Evolutionary conservation across 371 early-diverging fungal genomes (phyloP).

Genomic region (Actinomucor elegans): DNA sequence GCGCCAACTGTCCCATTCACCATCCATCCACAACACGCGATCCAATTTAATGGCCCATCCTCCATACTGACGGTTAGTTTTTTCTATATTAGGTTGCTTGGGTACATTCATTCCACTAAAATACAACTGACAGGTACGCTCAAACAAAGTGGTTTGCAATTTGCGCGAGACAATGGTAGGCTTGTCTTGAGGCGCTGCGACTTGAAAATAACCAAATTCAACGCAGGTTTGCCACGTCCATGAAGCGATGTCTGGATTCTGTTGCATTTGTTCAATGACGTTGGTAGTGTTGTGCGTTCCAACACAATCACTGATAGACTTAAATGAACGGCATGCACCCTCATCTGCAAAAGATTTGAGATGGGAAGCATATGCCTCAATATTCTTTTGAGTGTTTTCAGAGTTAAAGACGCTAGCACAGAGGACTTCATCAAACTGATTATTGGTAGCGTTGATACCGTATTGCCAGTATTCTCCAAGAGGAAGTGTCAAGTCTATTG

Average conservation of each 20-base stretch:
- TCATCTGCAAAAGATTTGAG: conserved; percentile 1
- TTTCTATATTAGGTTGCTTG: conserved; percentile 19
- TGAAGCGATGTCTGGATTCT: conserved; percentile 25
- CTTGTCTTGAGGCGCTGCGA: conserved; percentile 30
- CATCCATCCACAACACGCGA: conserved; percentile 56
- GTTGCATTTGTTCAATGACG: conserved; percentile 12
- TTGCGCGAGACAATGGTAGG: conserved; percentile 41
- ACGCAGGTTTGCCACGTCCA: conserved; percentile 69
- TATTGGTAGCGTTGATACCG: conserved; percentile 15
- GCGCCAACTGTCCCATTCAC: conserved; percentile 63
- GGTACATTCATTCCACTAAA: conserved; percentile 29
- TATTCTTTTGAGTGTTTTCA: conserved; percentile 1
- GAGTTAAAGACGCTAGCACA: conserved; percentile 7
- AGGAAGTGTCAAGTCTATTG: conserved; percentile 15
- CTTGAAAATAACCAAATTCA: conserved; percentile 68
- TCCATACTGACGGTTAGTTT: conserved; percentile 38
- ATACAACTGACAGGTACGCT: conserved; percentile 35
- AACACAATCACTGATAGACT: conserved; percentile 16
- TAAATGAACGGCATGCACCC: conserved; percentile 4
- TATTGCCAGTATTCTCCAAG: conserved; percentile 13
- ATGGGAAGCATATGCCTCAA: background rate
- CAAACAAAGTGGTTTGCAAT: conserved; percentile 30
- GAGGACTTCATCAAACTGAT: conserved; percentile 20
- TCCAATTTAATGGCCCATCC: conserved; percentile 49
- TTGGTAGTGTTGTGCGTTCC: conserved; percentile 22